Evolutionary conservation across 1,284 basidiomycete genomes (phyloP).

Genomic region (Fomitiporia mediterranea): DNA sequence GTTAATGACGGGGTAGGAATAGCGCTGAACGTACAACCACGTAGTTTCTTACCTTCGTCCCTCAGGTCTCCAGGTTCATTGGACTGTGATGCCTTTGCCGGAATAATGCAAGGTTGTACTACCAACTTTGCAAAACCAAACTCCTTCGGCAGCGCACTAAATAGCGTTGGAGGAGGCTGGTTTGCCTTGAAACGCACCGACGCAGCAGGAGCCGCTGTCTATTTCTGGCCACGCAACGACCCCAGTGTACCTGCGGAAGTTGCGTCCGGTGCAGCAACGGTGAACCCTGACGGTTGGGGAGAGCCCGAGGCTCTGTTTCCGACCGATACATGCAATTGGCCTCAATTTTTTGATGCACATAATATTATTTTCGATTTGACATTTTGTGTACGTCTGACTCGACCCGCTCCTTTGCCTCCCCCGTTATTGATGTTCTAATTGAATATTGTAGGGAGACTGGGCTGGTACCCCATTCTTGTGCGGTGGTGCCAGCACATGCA

Average conservation of each 20-base stretch:
- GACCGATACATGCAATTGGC: slow-evolving; percentile 37
- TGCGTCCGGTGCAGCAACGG: slow-evolving; percentile 22
- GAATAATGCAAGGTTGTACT: slow-evolving; percentile 59
- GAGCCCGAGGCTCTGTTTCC: slow-evolving; percentile 47
- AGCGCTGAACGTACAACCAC: slow-evolving; percentile 1
- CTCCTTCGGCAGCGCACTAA: slow-evolving; percentile 50
- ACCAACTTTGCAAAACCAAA: slow-evolving; percentile 38
- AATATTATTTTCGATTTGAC: slow-evolving; percentile 49
- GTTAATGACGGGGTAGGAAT: slow-evolving; percentile 40
- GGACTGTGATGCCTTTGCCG: slow-evolving; percentile 46
- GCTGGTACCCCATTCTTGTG: slow-evolving; percentile 22
- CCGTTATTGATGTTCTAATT: too few species aligned
- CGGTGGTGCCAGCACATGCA: slow-evolving; percentile 20
- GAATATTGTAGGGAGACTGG: slow-evolving; percentile 22
- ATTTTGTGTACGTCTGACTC: slow-evolving; percentile 47
- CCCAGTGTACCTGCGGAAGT: slow-evolving; percentile 38
- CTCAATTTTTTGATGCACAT: slow-evolving; percentile 44
- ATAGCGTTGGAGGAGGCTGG: slow-evolving; percentile 47
- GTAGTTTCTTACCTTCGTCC: too few species aligned
- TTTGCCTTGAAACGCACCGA: slow-evolving; percentile 40
- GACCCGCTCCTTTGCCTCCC: slow-evolving; percentile 25
- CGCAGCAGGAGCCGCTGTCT: slow-evolving; percentile 41
- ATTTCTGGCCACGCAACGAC: slow-evolving; percentile 49
- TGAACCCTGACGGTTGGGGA: slow-evolving; percentile 40
- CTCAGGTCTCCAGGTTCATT: neutral